A percentile compares a stretch with the other conserved stretches of the same genome.
These are phyloP conservation scores for Rhizopus microsporus DNA, from an alignment of 371 early-diverging fungal species.

Conservation along the genomic window DNA sequence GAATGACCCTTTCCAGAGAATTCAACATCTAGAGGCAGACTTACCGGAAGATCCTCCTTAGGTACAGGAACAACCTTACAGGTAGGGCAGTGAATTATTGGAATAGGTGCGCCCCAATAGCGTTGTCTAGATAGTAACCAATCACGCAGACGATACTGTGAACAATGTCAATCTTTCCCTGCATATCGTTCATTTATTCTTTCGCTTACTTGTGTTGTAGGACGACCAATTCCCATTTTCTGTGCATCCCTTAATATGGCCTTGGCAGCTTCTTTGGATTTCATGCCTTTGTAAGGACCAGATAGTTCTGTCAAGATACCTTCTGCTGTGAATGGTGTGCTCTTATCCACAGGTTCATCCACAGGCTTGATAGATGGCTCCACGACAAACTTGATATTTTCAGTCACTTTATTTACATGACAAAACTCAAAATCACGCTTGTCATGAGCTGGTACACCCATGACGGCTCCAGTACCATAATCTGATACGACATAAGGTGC, in stretches of 20 bases:
- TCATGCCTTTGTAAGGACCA: slow-evolving; percentile 60
- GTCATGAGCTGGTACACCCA: slow-evolving; percentile 89
- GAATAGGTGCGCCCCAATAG: slow-evolving; percentile 99
- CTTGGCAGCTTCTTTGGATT: slow-evolving; percentile 59
- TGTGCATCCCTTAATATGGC: slow-evolving; percentile 59
- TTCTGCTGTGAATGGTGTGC: slow-evolving; percentile 48
- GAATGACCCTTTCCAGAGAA: slow-evolving; percentile 76
- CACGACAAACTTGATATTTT: slow-evolving; percentile 49
- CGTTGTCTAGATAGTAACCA: slow-evolving; percentile 98
- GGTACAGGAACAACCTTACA: slow-evolving; percentile 92
- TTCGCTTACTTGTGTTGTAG: slow-evolving; percentile 50
- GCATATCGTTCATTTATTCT: background rate
- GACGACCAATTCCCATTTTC: slow-evolving; percentile 50
- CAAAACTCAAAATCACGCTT: slow-evolving; percentile 77
- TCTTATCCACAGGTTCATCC: slow-evolving; percentile 11
- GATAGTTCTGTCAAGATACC: slow-evolving; percentile 61
- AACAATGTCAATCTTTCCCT: background rate
- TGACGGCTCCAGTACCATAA: slow-evolving; percentile 87
- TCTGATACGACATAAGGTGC: slow-evolving; percentile 78
- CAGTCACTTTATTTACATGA: slow-evolving; percentile 43
- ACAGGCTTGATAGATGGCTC: slow-evolving; percentile 45
- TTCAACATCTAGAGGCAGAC: slow-evolving; percentile 65
- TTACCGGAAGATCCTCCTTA: slow-evolving; percentile 77
- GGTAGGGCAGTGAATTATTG: slow-evolving; percentile 85
- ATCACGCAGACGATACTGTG: slow-evolving; percentile 84